Conservation (phyloP, 2,329 filamentous ascomycete genomes). For the Trichophyton schoenleinii region DNA sequence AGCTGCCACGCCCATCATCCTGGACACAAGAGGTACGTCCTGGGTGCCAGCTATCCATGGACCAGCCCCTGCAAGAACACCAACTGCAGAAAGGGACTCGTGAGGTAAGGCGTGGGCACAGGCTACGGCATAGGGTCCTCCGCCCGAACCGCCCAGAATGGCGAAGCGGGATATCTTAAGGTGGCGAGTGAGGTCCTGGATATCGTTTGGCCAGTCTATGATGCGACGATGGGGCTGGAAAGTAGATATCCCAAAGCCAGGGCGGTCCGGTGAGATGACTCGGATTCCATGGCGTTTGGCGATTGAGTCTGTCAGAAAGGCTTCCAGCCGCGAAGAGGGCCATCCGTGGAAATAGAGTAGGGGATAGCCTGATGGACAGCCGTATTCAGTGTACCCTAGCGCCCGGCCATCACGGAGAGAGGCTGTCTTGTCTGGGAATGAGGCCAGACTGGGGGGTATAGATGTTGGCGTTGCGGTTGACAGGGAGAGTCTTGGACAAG, state of each 20-base stretch:
- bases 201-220: slow-evolving; percentile 33
- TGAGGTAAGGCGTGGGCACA: slow-evolving; percentile 31
- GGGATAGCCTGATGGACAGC: slow-evolving; percentile 20
- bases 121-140: slow-evolving; percentile 37
- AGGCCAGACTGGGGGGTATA: neutral
- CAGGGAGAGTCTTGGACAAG: neutral
- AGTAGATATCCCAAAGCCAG: slow-evolving; percentile 33
- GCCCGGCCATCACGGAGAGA: slow-evolving; percentile 21
- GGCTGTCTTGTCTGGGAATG: slow-evolving; percentile 3
- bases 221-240: slow-evolving; percentile 27
- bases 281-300: slow-evolving; percentile 26
- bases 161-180: slow-evolving; percentile 31
- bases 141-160: slow-evolving; percentile 36
- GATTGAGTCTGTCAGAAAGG: slow-evolving; percentile 22
- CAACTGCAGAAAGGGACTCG: slow-evolving; percentile 24
- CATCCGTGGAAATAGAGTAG: slow-evolving; percentile 36
- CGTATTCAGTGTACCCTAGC: slow-evolving; percentile 36
- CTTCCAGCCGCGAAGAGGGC: slow-evolving; percentile 34
- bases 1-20: slow-evolving; percentile 14
- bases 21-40: slow-evolving; percentile 13
- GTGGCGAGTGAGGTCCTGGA: slow-evolving; percentile 30
- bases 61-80: slow-evolving; percentile 26
- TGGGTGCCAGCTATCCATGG: slow-evolving; percentile 24
- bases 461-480: neutral
- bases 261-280: slow-evolving; percentile 33